phyloP scores from a whole-genome alignment of 2,329 filamentous ascomycete species.

The Monosporascus sp. region DNA sequence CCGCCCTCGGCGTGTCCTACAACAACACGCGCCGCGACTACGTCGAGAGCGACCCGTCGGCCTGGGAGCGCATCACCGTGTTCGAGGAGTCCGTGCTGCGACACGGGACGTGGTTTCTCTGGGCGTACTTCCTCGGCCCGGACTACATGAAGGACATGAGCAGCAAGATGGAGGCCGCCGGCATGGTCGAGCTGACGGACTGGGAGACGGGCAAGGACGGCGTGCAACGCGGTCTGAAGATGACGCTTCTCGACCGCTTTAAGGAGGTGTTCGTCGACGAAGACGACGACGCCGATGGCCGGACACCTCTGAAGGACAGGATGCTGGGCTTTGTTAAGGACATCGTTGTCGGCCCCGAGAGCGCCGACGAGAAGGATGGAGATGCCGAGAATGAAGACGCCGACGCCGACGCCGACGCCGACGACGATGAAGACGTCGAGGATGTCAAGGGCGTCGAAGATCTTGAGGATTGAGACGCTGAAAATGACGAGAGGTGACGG shows the following conservation, averaged over 20 bases:
- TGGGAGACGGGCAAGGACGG: constrained; percentile 18
- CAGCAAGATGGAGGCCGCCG: constrained; percentile 7
- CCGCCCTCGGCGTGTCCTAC: constrained; percentile 5
- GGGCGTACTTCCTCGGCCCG: constrained; percentile 9
- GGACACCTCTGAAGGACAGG: neutral
- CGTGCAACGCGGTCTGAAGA: constrained; percentile 13
- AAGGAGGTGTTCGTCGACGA: constrained; percentile 1
- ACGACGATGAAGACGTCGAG: too few relatives aligned
- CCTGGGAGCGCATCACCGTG: constrained; percentile 12
- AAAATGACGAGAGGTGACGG: neutral
- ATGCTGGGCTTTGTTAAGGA: neutral
- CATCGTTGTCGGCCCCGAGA: neutral
- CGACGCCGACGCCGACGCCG: neutral
- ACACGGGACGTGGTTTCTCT: constrained; percentile 25
- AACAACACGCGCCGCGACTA: neutral
- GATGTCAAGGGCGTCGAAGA: too few relatives aligned
- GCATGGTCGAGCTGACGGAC: constrained; percentile 13
- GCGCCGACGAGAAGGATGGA: neutral
- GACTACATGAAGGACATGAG: constrained; percentile 4
- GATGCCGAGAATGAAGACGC: neutral
- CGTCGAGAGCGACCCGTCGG: neutral
- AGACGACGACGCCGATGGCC: neutral
- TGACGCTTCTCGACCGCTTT: constrained; percentile 14
- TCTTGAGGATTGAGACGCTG: neutral
- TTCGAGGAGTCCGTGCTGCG: constrained; percentile 23